Evolutionary conservation across 257 asterid species (phyloP).

Genomic region (Ilex asprella): DNA sequence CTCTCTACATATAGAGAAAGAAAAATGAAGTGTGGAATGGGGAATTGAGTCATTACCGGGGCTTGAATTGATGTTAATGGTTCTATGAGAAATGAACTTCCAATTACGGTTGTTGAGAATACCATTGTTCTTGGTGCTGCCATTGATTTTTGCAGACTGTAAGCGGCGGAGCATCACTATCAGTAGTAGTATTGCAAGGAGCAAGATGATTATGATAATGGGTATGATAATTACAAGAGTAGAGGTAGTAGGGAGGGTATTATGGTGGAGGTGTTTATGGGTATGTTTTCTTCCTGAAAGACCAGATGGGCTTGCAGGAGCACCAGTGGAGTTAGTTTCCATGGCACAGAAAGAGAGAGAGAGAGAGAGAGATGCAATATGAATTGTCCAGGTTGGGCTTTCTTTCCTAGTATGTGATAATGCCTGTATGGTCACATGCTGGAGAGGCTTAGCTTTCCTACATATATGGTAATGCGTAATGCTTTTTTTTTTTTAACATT

Average conservation of each 20-base stretch:
- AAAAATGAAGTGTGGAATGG: no score
- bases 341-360: constrained; percentile 14
- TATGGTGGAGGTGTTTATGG: constrained; percentile 19
- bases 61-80: constrained; percentile 38
- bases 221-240: constrained; percentile 51
- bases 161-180: constrained; percentile 53
- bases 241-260: constrained; percentile 39
- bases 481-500: no score
- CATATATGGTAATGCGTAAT: no score
- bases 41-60: constrained; percentile 33
- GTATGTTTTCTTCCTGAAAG: constrained; percentile 11
- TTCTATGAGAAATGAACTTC: constrained; percentile 50
- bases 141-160: constrained; percentile 19
- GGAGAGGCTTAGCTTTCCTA: not conserved
- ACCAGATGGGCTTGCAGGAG: constrained; percentile 10
- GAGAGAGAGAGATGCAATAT: constrained; percentile 1
- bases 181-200: constrained; percentile 45
- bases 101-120: constrained; percentile 30
- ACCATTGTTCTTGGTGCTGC: constrained; percentile 18
- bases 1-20: no score
- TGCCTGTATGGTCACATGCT: constrained; percentile 20
- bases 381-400: constrained; percentile 4
- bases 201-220: constrained; percentile 41
- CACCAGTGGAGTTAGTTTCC: constrained; percentile 22
- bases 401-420: constrained; percentile 9